Percentiles rank a stretch among this genome's conserved stretches.
phyloP scores from a whole-genome alignment of 2,329 filamentous ascomycete genomes.

The Alternaria sp. region DNA sequence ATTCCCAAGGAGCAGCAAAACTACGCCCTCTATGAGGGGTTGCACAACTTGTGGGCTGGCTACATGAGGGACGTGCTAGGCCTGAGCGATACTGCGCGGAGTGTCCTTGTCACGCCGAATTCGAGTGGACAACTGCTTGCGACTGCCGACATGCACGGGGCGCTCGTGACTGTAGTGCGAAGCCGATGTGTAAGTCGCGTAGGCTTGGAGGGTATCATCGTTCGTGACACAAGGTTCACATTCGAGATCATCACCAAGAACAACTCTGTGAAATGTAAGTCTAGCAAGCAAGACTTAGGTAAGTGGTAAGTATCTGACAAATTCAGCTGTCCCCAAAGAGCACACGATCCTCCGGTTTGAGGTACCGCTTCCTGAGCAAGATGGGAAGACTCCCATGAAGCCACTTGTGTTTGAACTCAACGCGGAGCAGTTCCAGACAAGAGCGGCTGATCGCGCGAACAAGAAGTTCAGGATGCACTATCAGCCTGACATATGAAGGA shows the following conservation, averaged over 20 bases:
- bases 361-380: conserved; percentile 61
- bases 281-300: conserved; percentile 9
- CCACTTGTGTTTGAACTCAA: conserved; percentile 82
- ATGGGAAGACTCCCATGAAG: conserved; percentile 41
- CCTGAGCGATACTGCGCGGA: conserved; percentile 53
- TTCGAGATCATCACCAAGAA: conserved; percentile 82
- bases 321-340: conserved; percentile 80
- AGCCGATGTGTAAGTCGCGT: conserved; percentile 84
- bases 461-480: conserved; percentile 92
- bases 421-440: conserved; percentile 85
- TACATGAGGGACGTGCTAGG: conserved; percentile 87
- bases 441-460: conserved; percentile 84
- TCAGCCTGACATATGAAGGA: conserved; percentile 72
- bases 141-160: conserved; percentile 91
- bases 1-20: conserved; percentile 74
- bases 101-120: conserved; percentile 62
- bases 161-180: conserved; percentile 80
- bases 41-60: conserved; percentile 81
- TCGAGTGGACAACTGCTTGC: conserved; percentile 77
- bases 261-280: conserved; percentile 73
- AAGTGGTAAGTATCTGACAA: conserved; percentile 24
- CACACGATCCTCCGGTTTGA: conserved; percentile 84
- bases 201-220: conserved; percentile 84
- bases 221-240: conserved; percentile 85
- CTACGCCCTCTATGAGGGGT: conserved; percentile 78